These are phyloP conservation scores for Spatholobus suberectus DNA, from an alignment of 306 rosid species.

Conservation along the genomic window DNA sequence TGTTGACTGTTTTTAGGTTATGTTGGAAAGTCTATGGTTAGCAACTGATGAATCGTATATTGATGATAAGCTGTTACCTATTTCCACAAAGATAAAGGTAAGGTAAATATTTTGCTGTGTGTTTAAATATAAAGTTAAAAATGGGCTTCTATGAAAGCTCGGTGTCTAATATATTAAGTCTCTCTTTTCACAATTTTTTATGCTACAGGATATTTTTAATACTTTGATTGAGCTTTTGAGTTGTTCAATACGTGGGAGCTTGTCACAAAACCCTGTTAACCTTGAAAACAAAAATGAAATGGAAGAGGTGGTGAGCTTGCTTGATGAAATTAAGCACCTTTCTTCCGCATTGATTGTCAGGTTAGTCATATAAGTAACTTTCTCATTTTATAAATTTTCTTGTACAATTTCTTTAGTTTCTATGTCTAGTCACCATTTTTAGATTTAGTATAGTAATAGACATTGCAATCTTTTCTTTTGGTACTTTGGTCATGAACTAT, in stretches of 20 bases:
- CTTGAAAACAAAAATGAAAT: background rate
- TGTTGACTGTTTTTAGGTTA: conserved; percentile 34
- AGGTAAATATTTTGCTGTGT: background rate
- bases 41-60: too few species aligned
- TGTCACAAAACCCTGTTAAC: background rate
- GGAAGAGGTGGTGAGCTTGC: conserved; percentile 17
- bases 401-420: background rate
- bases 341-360: conserved; percentile 31
- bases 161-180: background rate
- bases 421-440: background rate
- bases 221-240: background rate
- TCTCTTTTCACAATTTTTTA: background rate
- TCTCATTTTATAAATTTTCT: background rate
- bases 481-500: background rate
- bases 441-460: background rate
- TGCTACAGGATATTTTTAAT: conserved; percentile 17
- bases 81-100: conserved; percentile 49
- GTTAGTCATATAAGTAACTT: conserved; percentile 31
- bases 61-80: background rate
- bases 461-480: too few species aligned
- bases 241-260: background rate
- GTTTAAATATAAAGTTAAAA: background rate
- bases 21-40: conserved; percentile 2
- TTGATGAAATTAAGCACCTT: conserved; percentile 45
- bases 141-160: background rate